phyloP scores from a whole-genome alignment of 164 flowering plant species.

The Umbellularia californica region DNA sequence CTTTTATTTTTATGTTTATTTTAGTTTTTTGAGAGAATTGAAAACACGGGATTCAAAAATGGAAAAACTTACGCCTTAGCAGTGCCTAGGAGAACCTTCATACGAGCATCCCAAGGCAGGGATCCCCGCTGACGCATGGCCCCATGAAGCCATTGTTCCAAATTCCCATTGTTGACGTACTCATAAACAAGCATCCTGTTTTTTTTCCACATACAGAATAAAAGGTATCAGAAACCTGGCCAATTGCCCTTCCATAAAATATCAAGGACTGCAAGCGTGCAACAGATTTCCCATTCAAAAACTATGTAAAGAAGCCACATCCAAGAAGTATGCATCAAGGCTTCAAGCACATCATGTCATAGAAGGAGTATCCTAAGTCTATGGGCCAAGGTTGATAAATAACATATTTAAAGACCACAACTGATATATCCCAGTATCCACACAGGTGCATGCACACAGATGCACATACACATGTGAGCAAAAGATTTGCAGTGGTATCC shows the following conservation, averaged over 20 bases:
- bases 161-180: slow-evolving; percentile 81
- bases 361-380: too few relatives aligned
- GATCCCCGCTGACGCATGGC: slow-evolving; percentile 71
- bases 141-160: slow-evolving; percentile 93
- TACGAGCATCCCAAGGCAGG: slow-evolving; percentile 92
- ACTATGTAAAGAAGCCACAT: neutral
- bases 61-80: slow-evolving; percentile 73
- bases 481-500: too few relatives aligned
- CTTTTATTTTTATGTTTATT: too few relatives aligned
- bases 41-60: neutral
- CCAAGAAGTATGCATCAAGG: too few relatives aligned
- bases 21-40: too few relatives aligned
- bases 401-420: too few relatives aligned
- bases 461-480: too few relatives aligned
- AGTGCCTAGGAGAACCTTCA: slow-evolving; percentile 78
- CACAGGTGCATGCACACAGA: too few relatives aligned
- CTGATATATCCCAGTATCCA: too few relatives aligned
- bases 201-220: neutral
- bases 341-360: too few relatives aligned
- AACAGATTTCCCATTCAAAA: neutral
- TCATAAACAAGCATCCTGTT: slow-evolving; percentile 84
- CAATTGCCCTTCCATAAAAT: neutral
- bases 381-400: too few relatives aligned
- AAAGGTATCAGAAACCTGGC: neutral
- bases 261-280: neutral